phyloP scores from a whole-genome alignment of 164 flowering plant genomes.

The Hamamelis virginiana region DNA sequence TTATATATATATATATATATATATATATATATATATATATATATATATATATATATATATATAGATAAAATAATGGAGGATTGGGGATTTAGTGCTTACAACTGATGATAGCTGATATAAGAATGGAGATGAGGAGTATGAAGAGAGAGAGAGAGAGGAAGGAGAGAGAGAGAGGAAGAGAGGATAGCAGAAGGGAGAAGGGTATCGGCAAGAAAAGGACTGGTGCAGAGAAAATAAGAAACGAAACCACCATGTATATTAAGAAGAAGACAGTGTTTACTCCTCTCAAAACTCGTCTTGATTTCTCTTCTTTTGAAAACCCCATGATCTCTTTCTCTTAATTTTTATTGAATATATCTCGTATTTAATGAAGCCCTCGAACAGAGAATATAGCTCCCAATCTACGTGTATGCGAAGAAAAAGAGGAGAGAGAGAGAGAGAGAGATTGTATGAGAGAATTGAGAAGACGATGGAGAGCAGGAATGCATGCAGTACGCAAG shows the following conservation, averaged over 20 bases:
- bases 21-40: no score
- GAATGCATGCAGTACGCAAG: slow-evolving; percentile 91
- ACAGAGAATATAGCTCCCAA: no score
- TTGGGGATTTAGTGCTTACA: slow-evolving; percentile 52
- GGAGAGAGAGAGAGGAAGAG: slow-evolving; percentile 56
- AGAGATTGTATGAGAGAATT: background rate
- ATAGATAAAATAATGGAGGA: no score
- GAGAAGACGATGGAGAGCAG: slow-evolving; percentile 36
- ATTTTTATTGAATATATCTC: no score
- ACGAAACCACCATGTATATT: slow-evolving; percentile 61
- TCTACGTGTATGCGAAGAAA: no score
- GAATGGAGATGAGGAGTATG: slow-evolving; percentile 75
- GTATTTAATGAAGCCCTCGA: no score
- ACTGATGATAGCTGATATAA: slow-evolving; percentile 65
- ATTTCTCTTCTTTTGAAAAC: slow-evolving; percentile 53
- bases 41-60: no score
- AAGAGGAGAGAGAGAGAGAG: background rate
- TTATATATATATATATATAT: no score
- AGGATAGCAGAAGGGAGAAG: slow-evolving; percentile 71
- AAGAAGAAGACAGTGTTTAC: slow-evolving; percentile 76
- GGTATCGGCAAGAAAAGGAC: slow-evolving; percentile 65
- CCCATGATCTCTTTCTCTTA: slow-evolving; percentile 47
- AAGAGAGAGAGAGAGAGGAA: slow-evolving; percentile 39
- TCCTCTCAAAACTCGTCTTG: slow-evolving; percentile 43
- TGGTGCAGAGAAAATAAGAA: slow-evolving; percentile 82